These are phyloP conservation scores for Tuber umbilicatum DNA, from an alignment of 495 filamentous ascomycete species.

Conservation along the genomic window DNA sequence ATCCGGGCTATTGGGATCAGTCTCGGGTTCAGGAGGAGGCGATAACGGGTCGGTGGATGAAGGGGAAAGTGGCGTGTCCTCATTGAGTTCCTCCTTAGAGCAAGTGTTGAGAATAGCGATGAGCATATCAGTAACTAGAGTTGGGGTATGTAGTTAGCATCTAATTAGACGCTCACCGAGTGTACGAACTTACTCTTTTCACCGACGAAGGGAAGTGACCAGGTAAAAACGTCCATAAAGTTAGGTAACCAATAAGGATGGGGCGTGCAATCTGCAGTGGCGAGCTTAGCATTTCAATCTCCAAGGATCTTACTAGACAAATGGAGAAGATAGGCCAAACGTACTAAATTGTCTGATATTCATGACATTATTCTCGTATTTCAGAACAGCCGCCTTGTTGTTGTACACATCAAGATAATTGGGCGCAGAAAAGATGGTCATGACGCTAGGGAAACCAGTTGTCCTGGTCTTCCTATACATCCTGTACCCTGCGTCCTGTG, in stretches of 20 bases:
- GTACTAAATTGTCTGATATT: slow-evolving; percentile 93
- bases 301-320: background rate
- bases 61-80: slow-evolving; percentile 58
- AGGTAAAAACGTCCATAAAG: slow-evolving; percentile 99
- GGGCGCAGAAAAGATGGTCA: slow-evolving; percentile 99
- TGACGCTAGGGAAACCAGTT: slow-evolving; percentile 96
- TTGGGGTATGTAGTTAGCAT: background rate
- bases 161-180: background rate
- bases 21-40: slow-evolving; percentile 51
- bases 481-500: slow-evolving; percentile 94
- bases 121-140: slow-evolving; percentile 82
- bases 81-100: slow-evolving; percentile 93
- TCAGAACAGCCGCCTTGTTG: slow-evolving; percentile 97
- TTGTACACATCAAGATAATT: slow-evolving; percentile 99
- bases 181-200: slow-evolving; percentile 57
- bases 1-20: slow-evolving; percentile 77
- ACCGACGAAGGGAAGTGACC: slow-evolving; percentile 96
- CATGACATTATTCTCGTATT: slow-evolving; percentile 99
- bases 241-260: slow-evolving; percentile 99
- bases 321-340: slow-evolving; percentile 22
- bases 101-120: slow-evolving; percentile 97
- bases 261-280: slow-evolving; percentile 68
- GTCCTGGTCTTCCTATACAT: slow-evolving; percentile 99
- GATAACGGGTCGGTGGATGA: slow-evolving; percentile 61
- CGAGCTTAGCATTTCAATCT: slow-evolving; percentile 13